Conservation (phyloP, 73 alveolate species). For the Chromera velia region DNA sequence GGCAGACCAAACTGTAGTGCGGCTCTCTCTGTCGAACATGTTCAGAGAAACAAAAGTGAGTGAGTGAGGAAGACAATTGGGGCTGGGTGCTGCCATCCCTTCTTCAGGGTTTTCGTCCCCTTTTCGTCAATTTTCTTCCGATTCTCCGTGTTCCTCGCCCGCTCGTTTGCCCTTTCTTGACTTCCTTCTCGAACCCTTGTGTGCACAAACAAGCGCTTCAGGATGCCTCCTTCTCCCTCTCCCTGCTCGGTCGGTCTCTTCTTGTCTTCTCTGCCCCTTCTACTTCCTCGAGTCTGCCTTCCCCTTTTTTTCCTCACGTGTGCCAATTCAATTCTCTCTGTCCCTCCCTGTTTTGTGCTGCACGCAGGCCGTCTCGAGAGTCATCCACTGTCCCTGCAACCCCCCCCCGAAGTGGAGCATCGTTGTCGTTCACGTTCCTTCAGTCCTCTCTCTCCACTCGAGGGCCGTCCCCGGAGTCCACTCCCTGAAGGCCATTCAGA, state of each 20-base stretch:
- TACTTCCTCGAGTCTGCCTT: no score
- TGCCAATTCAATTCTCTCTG: no score
- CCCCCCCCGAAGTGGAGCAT: slow-evolving; percentile 65
- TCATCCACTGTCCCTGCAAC: slow-evolving; percentile 54
- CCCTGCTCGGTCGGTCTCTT: no score
- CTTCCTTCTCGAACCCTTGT: no score
- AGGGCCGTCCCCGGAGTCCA: slow-evolving; percentile 47
- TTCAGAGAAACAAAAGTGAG: slow-evolving; percentile 53
- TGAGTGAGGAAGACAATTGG: slow-evolving; percentile 60
- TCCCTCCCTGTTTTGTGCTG: not conserved
- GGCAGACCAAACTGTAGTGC: slow-evolving; percentile 44
- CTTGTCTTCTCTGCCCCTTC: no score
- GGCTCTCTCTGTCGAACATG: slow-evolving; percentile 58
- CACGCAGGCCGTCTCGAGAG: not conserved
- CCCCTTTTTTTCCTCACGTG: no score
- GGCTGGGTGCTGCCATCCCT: not conserved
- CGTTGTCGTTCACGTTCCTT: slow-evolving; percentile 55
- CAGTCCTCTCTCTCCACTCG: slow-evolving; percentile 46
- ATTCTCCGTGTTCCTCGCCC: no score
- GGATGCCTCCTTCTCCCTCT: not conserved
- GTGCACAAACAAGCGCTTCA: no score
- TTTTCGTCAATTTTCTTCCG: no score
- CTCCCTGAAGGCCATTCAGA: slow-evolving; percentile 54
- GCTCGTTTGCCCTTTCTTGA: no score
- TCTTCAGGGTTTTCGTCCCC: no score